Base-by-base conservation (phyloP, 192 early-diverging fungal species). In the Globomyces pollinis-pini region DNA sequence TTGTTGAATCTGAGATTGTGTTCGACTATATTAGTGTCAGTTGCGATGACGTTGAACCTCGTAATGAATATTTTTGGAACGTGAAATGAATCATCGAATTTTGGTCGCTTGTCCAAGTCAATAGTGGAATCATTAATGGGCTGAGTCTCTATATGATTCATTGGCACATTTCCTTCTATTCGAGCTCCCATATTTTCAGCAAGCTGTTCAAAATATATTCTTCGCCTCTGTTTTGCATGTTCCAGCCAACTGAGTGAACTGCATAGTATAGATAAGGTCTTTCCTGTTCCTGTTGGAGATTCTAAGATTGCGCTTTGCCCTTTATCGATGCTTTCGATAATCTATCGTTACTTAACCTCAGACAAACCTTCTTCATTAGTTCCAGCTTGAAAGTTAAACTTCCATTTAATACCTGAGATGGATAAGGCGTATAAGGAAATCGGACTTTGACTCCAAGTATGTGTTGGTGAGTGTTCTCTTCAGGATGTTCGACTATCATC, bases 1-100 rank as follows among this genome's bases (percentile, higher is more conserved):
- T 28, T 67, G 65, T 32, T 67, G 43, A 29, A 67, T 36, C 59
- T 67, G 65, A 34, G 64, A 64, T 32, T 67, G 65, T 13, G 65
- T 67, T 0, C 65, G 52, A 26, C 44, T 47, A 2, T 11, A 24
- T 47, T 47, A n/a, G n/a, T n/a, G n/a, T n/a, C n/a, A n/a, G n/a
- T n/a, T n/a, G n/a, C 35, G 28, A 61, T 60, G 26, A 38, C 2
- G 9, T 62, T 3, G 18, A 35, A 51, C 23, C 49, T 59, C 7
- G 16, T 62, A 23, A 62, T 39, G 26, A n/a, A 28, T 26, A 38
- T 26, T 28, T 55, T 34, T 1, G 26, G 35, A 18, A 52, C 8
- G n/a, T n/a, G n/a, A n/a, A n/a, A n/a, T n/a, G n/a, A n/a, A n/a
- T n/a, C n/a, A n/a, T n/a, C n/a, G n/a, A n/a, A n/a, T n/a, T n/a